A percentile compares a stretch with the other conserved stretches of the same genome.
These are phyloP conservation scores for Ogataea glucozyma DNA, from an alignment of 805 yeast species.

Conservation along the genomic window DNA sequence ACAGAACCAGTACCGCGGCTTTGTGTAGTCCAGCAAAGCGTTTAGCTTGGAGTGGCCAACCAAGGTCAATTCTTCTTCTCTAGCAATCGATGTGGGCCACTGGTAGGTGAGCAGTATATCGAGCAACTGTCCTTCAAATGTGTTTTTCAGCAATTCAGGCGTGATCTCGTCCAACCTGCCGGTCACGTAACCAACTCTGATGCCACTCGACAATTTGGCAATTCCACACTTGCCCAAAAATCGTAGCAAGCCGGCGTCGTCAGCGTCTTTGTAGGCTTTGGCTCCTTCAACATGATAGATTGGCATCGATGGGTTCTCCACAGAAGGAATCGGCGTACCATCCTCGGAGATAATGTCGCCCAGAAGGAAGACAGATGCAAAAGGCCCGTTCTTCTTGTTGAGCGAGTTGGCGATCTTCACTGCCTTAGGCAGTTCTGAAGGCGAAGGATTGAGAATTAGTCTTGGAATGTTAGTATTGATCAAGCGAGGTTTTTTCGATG, in stretches of 20 bases:
- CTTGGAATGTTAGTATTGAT: conserved; percentile 11
- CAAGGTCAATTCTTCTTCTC: conserved; percentile 42
- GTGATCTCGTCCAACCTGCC: conserved; percentile 36
- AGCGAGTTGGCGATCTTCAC: conserved; percentile 48
- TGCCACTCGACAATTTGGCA: conserved; percentile 43
- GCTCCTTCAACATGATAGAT: conserved; percentile 31
- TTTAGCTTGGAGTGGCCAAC: conserved; percentile 51
- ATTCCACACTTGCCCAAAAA: conserved; percentile 39
- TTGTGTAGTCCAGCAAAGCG: conserved; percentile 40
- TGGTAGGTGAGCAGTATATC: conserved; percentile 61
- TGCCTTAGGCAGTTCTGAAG: conserved; percentile 43
- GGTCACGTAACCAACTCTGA: conserved; percentile 48
- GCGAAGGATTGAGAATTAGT: conserved; percentile 48
- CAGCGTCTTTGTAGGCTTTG: neutral
- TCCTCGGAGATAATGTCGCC: conserved; percentile 43
- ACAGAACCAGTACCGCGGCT: conserved; percentile 71
- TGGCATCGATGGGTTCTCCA: conserved; percentile 25
- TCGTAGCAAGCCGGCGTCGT: conserved; percentile 30
- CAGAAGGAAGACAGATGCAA: conserved; percentile 52
- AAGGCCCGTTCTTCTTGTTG: conserved; percentile 64
- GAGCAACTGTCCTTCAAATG: conserved; percentile 26
- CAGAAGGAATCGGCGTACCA: conserved; percentile 4
- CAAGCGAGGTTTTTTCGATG: neutral
- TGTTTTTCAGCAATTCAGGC: conserved; percentile 14
- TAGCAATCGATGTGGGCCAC: conserved; percentile 60